Evolutionary conservation across 2,329 filamentous ascomycete genomes (phyloP).

Genomic region (Nemania bipapillata): DNA sequence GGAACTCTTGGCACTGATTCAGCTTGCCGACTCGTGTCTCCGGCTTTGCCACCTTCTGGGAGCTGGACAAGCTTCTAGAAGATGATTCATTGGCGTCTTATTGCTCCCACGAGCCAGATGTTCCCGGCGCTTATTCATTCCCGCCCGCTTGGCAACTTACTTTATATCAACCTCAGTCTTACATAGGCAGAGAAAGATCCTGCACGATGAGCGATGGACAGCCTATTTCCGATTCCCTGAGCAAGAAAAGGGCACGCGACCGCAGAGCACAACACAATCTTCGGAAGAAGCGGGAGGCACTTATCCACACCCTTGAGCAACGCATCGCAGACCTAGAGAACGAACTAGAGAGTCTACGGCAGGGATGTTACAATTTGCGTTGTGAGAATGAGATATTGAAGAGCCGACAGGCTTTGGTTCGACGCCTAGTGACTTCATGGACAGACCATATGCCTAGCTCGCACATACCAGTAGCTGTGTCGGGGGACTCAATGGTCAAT

Average conservation of each 20-base stretch:
- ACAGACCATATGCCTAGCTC: not conserved
- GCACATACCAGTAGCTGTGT: not conserved
- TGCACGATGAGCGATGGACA: not conserved
- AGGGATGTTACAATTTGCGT: not conserved
- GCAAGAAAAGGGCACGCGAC: constrained; percentile 8
- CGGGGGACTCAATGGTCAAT: not conserved
- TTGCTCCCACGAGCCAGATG: not conserved
- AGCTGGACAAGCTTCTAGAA: not conserved
- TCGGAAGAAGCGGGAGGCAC: constrained; percentile 10
- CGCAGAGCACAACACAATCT: constrained; percentile 8
- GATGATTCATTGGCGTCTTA: not conserved
- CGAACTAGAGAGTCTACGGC: not conserved
- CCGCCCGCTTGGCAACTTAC: not conserved
- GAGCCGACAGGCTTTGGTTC: not conserved
- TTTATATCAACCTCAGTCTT: not conserved
- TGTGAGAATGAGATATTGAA: constrained; percentile 7
- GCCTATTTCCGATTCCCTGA: constrained; percentile 2
- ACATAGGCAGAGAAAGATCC: too few species aligned
- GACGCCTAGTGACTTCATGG: constrained; percentile 7
- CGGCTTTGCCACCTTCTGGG: not conserved
- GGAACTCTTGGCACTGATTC: not conserved
- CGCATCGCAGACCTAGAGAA: constrained; percentile 1
- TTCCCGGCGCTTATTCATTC: constrained; percentile 1
- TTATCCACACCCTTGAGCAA: not conserved
- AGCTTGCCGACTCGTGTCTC: not conserved